Base-by-base conservation (phyloP, 805 yeast species). In the Pichia pseudocactophila region DNA sequence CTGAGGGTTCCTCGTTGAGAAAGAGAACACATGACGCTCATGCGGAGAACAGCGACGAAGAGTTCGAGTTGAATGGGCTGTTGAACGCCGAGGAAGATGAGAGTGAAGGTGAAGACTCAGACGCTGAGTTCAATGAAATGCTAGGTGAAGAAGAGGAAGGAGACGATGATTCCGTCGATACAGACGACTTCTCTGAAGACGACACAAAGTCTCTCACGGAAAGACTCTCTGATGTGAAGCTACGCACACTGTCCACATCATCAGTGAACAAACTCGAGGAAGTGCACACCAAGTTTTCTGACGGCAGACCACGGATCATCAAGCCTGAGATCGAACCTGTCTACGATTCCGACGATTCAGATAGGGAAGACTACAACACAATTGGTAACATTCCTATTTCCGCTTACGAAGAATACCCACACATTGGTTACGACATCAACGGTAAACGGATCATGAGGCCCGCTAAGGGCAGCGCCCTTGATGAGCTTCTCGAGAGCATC, bases 381-480 rank as follows among this genome's bases (percentile, higher is more conserved):
- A 85, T 92, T 52, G 98, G 98, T 39, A 86, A 92, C 58, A 75
- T 92, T 44, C 97, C 98, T 39, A 57, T 92, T 17, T 76, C 90
- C 16, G 96, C 96, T 2, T 92, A 92, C 59, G 98, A 92, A 43
- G 95, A 89, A 63, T 83, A 82, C 80, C 98, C 98, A 1, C 98
- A 92, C 59, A 78, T 92, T 46, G 97, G 98, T 44, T 92, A 92
- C 62, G 90, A 87, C 61, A 89, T 92, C 55, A 92, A 92, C 60
- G 98, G 99, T 56, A 90, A 89, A 61, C 78, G 98, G 58, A 89
- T 92, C 58, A 90, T 92, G 97, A 78, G 99, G 62, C 99, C 99
- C 11, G 98, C 97, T 9, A 82, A 86, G 55, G 96, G 97, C 12
- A 79, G 94, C 44, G 98, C 97, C 1, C 72, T 92, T 50, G 97